Evolutionary conservation across 73 alveolate species (phyloP).

Genomic region (Stentor roeselii): DNA sequence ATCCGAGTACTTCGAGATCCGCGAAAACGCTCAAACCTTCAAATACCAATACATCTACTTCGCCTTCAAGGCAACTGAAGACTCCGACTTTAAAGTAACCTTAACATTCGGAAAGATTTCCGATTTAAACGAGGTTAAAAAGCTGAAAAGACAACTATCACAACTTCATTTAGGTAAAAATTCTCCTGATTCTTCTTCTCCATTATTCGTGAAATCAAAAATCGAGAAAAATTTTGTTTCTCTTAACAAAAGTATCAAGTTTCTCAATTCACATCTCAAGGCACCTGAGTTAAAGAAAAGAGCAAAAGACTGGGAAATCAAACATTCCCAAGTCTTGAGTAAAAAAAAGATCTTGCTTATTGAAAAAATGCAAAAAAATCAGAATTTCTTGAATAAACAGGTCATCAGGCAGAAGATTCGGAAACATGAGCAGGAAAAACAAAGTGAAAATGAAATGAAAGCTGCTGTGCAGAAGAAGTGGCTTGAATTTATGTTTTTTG

Average conservation of each 20-base stretch:
- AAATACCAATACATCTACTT: conserved; percentile 10
- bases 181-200: neutral
- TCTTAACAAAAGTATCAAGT: neutral
- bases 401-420: neutral
- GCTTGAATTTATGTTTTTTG: neutral
- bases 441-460: too few relatives aligned
- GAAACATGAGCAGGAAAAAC: neutral
- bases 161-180: neutral
- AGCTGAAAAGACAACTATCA: neutral
- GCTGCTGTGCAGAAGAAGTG: neutral
- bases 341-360: too few relatives aligned
- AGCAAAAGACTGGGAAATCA: neutral
- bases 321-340: neutral
- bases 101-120: neutral
- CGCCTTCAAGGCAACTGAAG: neutral
- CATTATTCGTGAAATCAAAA: too few relatives aligned
- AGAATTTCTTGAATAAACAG: neutral
- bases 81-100: neutral
- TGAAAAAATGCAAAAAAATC: too few relatives aligned
- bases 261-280: neutral
- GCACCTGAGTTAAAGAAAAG: neutral
- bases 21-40: neutral
- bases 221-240: neutral
- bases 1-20: conserved; percentile 7
- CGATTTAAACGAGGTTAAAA: neutral